Evolutionary conservation across 2,329 filamentous ascomycete species (phyloP).

Genomic region (Neospermospora avenae): DNA sequence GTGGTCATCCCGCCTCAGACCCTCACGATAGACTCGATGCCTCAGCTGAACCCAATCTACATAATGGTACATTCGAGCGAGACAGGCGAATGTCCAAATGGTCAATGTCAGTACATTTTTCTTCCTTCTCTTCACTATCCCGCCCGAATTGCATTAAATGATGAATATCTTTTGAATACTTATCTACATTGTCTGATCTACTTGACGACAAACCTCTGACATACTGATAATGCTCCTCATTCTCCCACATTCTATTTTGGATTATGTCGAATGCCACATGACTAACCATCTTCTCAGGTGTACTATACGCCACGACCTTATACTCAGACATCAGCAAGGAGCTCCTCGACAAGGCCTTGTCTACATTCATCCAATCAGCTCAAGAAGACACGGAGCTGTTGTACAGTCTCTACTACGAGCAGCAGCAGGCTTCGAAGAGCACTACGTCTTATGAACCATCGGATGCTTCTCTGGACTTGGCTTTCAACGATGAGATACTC

Average conservation of each 20-base stretch:
- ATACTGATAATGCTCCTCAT: slow-evolving; percentile 65
- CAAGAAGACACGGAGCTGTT: slow-evolving; percentile 38
- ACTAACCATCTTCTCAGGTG: slow-evolving; percentile 32
- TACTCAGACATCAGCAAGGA: slow-evolving; percentile 23
- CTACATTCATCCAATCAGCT: slow-evolving; percentile 40
- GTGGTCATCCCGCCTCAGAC: slow-evolving; percentile 60
- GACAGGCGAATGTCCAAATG: slow-evolving; percentile 82
- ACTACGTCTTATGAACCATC: slow-evolving; percentile 19
- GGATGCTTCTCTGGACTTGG: slow-evolving; percentile 58
- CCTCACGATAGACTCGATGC: slow-evolving; percentile 37
- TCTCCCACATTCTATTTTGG: slow-evolving; percentile 8
- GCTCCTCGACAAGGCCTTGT: slow-evolving; percentile 38
- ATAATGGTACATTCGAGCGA: slow-evolving; percentile 78
- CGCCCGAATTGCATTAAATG: slow-evolving; percentile 53
- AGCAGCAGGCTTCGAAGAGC: slow-evolving; percentile 37
- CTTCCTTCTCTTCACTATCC: slow-evolving; percentile 19
- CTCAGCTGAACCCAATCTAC: slow-evolving; percentile 49
- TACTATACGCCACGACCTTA: slow-evolving; percentile 34
- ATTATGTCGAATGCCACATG: slow-evolving; percentile 10
- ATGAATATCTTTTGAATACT: slow-evolving; percentile 90
- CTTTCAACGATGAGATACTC: slow-evolving; percentile 70
- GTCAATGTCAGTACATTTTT: slow-evolving; percentile 84
- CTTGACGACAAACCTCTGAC: slow-evolving; percentile 92
- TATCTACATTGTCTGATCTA: slow-evolving; percentile 99
- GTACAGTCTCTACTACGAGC: slow-evolving; percentile 56